phyloP scores from a whole-genome alignment of 2,329 filamentous ascomycete genomes.

The Aspergillus sp. region DNA sequence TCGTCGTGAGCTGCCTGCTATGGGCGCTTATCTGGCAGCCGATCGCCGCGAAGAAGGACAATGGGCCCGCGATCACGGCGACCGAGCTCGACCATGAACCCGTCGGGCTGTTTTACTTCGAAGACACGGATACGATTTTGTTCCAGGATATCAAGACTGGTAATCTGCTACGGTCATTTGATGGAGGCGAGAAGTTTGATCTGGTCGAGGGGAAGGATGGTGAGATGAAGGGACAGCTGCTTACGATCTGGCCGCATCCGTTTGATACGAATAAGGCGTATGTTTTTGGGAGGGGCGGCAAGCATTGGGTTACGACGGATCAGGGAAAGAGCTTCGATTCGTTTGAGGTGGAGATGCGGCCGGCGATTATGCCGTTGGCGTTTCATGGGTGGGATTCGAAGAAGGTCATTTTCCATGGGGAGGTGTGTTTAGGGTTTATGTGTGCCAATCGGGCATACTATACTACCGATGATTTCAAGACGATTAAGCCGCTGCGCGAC shows the following conservation, averaged over 20 bases:
- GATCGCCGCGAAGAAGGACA: slow-evolving; percentile 46
- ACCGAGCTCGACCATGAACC: slow-evolving; percentile 63
- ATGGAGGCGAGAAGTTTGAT: slow-evolving; percentile 75
- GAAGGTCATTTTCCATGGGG: slow-evolving; percentile 77
- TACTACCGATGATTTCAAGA: slow-evolving; percentile 78
- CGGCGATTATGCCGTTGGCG: slow-evolving; percentile 48
- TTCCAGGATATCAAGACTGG: slow-evolving; percentile 60
- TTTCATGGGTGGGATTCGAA: slow-evolving; percentile 82
- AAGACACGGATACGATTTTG: slow-evolving; percentile 75
- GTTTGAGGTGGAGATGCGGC: slow-evolving; percentile 59
- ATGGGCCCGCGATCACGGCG: slow-evolving; percentile 59
- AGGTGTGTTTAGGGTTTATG: slow-evolving; percentile 58
- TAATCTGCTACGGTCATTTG: slow-evolving; percentile 67
- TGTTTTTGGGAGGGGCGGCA: slow-evolving; percentile 60
- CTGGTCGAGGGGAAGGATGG: slow-evolving; percentile 57
- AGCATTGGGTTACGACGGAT: slow-evolving; percentile 79
- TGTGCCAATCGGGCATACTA: slow-evolving; percentile 62
- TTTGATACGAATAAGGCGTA: slow-evolving; percentile 75
- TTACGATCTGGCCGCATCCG: slow-evolving; percentile 66
- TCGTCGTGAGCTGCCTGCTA: slow-evolving; percentile 46
- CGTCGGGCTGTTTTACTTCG: slow-evolving; percentile 75
- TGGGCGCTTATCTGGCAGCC: slow-evolving; percentile 41
- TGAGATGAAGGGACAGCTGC: slow-evolving; percentile 40
- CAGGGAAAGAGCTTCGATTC: slow-evolving; percentile 71
- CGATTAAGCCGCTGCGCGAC: slow-evolving; percentile 57